These are phyloP conservation scores for Bauhinia variegata DNA, from an alignment of 306 rosid genomes.

Conservation along the genomic window DNA sequence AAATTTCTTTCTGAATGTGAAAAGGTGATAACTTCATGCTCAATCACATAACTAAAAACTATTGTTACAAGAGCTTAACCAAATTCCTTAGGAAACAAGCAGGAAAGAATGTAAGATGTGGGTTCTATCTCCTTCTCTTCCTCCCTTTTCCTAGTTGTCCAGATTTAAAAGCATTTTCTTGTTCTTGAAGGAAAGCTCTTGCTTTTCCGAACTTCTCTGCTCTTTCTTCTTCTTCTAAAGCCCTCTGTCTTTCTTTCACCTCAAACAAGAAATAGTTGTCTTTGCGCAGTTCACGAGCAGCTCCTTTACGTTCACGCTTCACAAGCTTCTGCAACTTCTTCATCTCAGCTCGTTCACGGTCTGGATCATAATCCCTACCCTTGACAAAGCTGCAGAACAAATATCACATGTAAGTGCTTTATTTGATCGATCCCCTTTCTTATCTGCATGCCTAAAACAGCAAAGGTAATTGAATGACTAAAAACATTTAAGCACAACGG, in stretches of 20 bases:
- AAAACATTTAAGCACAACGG: background rate
- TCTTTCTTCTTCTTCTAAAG: slow-evolving; percentile 59
- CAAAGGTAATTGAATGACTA: background rate
- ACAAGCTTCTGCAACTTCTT: slow-evolving; percentile 67
- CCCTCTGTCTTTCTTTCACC: slow-evolving; percentile 69
- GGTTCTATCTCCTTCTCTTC: slow-evolving; percentile 66
- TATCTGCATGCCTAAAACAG: background rate
- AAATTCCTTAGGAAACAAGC: too few species aligned
- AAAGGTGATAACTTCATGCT: too few species aligned
- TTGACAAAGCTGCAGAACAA: slow-evolving; percentile 72
- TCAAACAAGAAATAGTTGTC: slow-evolving; percentile 75
- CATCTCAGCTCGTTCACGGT: slow-evolving; percentile 61
- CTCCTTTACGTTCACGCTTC: slow-evolving; percentile 78
- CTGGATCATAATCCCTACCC: slow-evolving; percentile 91
- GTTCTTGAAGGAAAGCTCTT: slow-evolving; percentile 82
- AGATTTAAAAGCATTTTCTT: slow-evolving; percentile 85
- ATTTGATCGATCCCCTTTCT: slow-evolving; percentile 10
- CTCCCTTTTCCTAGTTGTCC: slow-evolving; percentile 89
- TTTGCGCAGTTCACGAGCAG: slow-evolving; percentile 85
- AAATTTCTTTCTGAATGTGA: too few species aligned
- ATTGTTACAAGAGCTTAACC: too few species aligned
- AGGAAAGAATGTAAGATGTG: too few species aligned
- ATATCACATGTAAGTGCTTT: slow-evolving; percentile 32
- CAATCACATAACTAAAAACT: too few species aligned
- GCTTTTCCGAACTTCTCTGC: slow-evolving; percentile 70